Evolutionary conservation across 805 yeast genomes (phyloP).

Genomic region (Saturnispora zaruensis): DNA sequence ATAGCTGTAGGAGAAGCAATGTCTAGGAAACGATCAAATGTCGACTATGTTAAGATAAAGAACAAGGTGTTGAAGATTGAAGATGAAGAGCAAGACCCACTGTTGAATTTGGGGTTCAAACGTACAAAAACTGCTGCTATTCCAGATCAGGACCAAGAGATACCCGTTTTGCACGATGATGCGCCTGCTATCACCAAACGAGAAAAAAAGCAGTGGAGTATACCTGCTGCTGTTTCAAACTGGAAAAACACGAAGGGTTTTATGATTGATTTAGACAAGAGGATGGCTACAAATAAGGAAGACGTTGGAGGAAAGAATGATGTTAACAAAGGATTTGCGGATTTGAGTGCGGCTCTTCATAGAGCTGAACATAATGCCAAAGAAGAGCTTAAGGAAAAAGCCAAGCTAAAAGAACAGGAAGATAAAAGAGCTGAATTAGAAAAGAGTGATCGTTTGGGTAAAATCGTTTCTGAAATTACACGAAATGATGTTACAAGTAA

Average conservation of each 20-base stretch:
- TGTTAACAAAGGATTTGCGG: constrained; percentile 43
- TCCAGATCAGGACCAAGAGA: constrained; percentile 43
- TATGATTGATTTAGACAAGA: constrained; percentile 69
- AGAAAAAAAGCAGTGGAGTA: constrained; percentile 73
- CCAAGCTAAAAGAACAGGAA: constrained; percentile 38
- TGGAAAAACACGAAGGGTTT: constrained; percentile 95
- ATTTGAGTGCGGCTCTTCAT: constrained; percentile 63
- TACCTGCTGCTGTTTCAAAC: constrained; percentile 86
- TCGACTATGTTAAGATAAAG: constrained; percentile 24
- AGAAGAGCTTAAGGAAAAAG: constrained; percentile 44
- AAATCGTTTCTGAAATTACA: constrained; percentile 40
- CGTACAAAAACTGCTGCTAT: constrained; percentile 59
- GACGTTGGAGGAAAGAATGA: constrained; percentile 37
- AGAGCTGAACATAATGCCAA: constrained; percentile 57
- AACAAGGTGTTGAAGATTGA: constrained; percentile 53
- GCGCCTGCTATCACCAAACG: constrained; percentile 47
- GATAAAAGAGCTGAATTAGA: constrained; percentile 32
- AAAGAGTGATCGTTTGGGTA: constrained; percentile 44
- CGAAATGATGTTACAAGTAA: constrained; percentile 13
- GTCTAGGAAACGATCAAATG: not conserved
- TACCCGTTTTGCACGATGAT: constrained; percentile 61
- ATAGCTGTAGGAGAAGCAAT: not conserved
- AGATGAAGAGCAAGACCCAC: constrained; percentile 68
- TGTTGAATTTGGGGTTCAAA: constrained; percentile 73
- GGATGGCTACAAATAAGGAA: constrained; percentile 43